Base-by-base conservation (phyloP, 805 yeast genomes). In the Zygosaccharomyces pseudorouxii region DNA sequence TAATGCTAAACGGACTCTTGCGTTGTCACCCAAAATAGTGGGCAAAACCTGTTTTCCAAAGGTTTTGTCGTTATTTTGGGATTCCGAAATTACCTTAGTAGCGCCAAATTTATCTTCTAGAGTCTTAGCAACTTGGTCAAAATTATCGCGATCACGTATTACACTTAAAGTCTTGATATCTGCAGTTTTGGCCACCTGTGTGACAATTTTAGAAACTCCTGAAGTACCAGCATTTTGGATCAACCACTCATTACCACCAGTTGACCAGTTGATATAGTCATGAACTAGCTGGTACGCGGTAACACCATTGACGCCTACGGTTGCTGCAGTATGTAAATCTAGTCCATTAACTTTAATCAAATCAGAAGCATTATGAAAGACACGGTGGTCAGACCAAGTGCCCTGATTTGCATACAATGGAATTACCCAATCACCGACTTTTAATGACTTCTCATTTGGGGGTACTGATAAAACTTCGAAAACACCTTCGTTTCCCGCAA, bases 221-320 rank as follows among this genome's bases (percentile, higher is more conserved):
- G 96, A 88, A 56, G 89, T 93, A 30, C 96, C 98, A 28, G 97
- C 99, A 60, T 92, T 93, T 70, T 93, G 98, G 53, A 93, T 82
- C 54, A 93, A 79, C 96, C 96, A 93, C 65, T 90, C 90, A 36
- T 71, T 72, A 4, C 52, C 56, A n/a, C 44, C 28, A 7, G 30
- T 7, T 5, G 55, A 52, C 64, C 72, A 64, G 14, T 61, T 45
- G 4, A 70, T 63, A 65, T 80, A 86, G 67, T 84, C 78, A 14
- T 84, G 80, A 53, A 92, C 82, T 86, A 93, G 78, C 67, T 88
- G 86, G 60, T 81, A 88, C 0, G 98, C 99, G 8, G 97, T 88
- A 43, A 86, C 77, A 3, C 99, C 97, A 65, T 93, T 93, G 43
- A 93, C 98, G 5, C 89, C 74, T 25, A 92, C 80, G 4, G 97